Base-by-base conservation (phyloP, 371 early-diverging fungal species). In the Agmasoma carcini region DNA sequence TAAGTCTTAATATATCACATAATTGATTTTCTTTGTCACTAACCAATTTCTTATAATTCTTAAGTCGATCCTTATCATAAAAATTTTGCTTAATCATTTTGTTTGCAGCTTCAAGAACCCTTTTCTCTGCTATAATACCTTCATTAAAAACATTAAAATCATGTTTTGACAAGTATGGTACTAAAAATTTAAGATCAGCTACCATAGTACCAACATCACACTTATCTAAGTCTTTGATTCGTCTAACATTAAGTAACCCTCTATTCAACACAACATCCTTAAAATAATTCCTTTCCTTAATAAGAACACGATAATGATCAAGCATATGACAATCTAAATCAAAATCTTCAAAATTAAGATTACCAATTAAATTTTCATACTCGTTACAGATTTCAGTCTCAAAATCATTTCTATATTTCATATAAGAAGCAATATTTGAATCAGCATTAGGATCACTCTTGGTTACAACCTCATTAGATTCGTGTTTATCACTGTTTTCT, bases 331-430 rank as follows among this genome's bases (percentile, higher is more conserved):
- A 66, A 66, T 91, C 90, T 23, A 92, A 77, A 48, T 84, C 53
- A 57, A 34, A 51, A 22, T 86, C 86, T 41, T 80, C 80, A 66
- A 91, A 85, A 15, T 80, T 76, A 79, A 95, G 80, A 55, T 93
- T 91, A 66, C 88, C 90, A 46, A 97, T 82, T 25, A 75, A 66
- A 25, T 80, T 79, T 76, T 97, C 96, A 0, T 90, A 87, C 20
- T 92, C 94, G 66, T 93, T 88, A 40, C 88, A 88, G 65, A 81
- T 80, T 72, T 97, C 98, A 3, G 80, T 79, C 59, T 97, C 98
- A 70, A 94, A 97, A 72, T 97, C 98, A 34, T 80, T 72, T 39
- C 98, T 85, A 20, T 85, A 83, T 1, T 94, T 91, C 93, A 95
- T 92, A 66, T 86, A 97, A 2, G 92, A 93, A 33, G 69, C 11